These are phyloP conservation scores for Eucalyptus curtisii DNA, from an alignment of 345 rosid species.

Conservation along the genomic window DNA sequence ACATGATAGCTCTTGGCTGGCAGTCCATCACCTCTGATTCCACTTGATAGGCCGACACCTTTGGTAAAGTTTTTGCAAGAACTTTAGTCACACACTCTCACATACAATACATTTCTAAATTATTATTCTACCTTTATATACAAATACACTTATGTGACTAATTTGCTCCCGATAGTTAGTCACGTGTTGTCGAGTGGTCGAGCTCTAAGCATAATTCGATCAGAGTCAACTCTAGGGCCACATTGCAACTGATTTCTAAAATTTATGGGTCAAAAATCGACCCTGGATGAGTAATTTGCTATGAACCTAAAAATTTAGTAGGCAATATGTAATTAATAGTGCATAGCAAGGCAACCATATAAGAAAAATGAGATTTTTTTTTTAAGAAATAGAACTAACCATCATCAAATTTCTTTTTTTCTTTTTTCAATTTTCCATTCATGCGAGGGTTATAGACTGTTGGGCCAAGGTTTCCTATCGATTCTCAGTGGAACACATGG, in stretches of 20 bases:
- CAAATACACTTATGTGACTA: not conserved
- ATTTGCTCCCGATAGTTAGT: fast-evolving
- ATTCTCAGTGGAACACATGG: not conserved
- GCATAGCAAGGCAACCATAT: not conserved
- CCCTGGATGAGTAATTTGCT: not conserved
- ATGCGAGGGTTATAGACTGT: not conserved
- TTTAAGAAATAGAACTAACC: not conserved
- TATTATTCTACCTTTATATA: not conserved
- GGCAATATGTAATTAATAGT: not conserved
- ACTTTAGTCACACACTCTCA: too few species aligned
- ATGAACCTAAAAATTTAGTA: not conserved
- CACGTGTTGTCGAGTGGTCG: fast-evolving
- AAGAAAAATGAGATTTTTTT: not conserved
- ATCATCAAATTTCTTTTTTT: not conserved
- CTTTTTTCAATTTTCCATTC: not conserved
- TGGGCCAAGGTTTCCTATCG: not conserved
- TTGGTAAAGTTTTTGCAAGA: not conserved
- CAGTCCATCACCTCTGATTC: not conserved
- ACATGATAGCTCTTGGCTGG: not conserved
- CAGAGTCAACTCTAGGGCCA: fast-evolving
- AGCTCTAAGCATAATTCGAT: not conserved
- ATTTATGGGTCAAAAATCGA: not conserved
- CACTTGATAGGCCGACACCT: not conserved
- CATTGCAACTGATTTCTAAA: not conserved
- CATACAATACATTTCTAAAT: not conserved